These are phyloP conservation scores for Petunia hybrid DNA, from an alignment of 305 asterid genomes.

Conservation along the genomic window DNA sequence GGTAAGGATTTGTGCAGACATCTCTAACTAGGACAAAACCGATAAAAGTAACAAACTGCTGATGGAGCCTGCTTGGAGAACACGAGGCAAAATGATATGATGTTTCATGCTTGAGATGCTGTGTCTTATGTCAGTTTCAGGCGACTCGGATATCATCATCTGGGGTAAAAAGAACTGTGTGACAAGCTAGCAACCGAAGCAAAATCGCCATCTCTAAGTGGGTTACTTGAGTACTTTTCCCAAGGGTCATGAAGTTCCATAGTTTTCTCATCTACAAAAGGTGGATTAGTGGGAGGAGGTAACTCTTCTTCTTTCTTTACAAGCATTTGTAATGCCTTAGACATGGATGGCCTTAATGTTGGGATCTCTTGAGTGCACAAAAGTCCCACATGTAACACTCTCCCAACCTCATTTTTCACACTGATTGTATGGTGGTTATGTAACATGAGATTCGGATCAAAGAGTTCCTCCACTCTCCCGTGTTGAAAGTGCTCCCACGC, in stretches of 20 bases:
- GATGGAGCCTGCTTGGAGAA: neutral
- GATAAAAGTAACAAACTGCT: neutral
- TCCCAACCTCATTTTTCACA: slow-evolving; percentile 50
- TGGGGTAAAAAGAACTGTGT: slow-evolving; percentile 70
- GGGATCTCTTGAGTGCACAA: slow-evolving; percentile 79
- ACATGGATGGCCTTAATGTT: slow-evolving; percentile 68
- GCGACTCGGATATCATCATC: slow-evolving; percentile 39
- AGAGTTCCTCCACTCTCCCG: slow-evolving; percentile 54
- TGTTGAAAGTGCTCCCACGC: slow-evolving; percentile 77
- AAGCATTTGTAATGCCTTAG: slow-evolving; percentile 65
- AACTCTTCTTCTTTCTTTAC: slow-evolving; percentile 59
- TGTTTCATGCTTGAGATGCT: neutral
- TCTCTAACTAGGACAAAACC: neutral
- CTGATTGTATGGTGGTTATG: slow-evolving; percentile 48
- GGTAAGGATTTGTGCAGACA: neutral
- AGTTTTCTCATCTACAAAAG: slow-evolving; percentile 65
- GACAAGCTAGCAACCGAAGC: slow-evolving; percentile 64
- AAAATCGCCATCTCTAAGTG: slow-evolving; percentile 34
- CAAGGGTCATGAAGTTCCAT: slow-evolving; percentile 57
- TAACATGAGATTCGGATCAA: slow-evolving; percentile 69
- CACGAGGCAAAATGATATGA: neutral
- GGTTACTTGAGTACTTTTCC: slow-evolving; percentile 29
- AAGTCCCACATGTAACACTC: slow-evolving; percentile 74
- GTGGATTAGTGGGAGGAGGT: slow-evolving; percentile 75
- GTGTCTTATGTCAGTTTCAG: neutral